Evolutionary conservation across 1,284 basidiomycete species (phyloP).

Genomic region (Cutaneotrichosporon sp.): DNA sequence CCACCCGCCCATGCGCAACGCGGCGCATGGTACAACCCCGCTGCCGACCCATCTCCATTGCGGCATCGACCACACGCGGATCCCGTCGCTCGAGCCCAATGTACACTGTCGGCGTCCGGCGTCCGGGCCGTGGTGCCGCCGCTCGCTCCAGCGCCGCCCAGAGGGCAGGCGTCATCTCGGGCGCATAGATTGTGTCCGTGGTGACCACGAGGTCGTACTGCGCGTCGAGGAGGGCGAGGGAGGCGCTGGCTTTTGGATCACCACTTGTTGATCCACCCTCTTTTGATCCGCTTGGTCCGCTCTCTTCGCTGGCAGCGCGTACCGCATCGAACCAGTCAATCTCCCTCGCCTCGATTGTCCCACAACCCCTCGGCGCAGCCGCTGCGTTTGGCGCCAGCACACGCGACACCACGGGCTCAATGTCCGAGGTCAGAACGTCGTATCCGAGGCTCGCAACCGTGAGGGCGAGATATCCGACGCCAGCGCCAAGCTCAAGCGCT

Average conservation of each 20-base stretch:
- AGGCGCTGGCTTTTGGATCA: slow-evolving; percentile 38
- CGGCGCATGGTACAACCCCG: slow-evolving; percentile 62
- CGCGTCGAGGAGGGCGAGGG: slow-evolving; percentile 5
- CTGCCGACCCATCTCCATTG: slow-evolving; percentile 58
- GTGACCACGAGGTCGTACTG: slow-evolving; percentile 71
- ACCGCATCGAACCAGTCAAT: slow-evolving; percentile 58
- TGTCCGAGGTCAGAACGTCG: slow-evolving; percentile 76
- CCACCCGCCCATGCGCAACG: slow-evolving; percentile 63
- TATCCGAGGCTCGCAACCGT: slow-evolving; percentile 69
- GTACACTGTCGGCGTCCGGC: slow-evolving; percentile 57
- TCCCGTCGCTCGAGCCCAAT: slow-evolving; percentile 77
- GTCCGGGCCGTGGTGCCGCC: not conserved
- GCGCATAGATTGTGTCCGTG: slow-evolving; percentile 77
- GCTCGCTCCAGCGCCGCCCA: slow-evolving; percentile 60
- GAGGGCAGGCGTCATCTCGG: slow-evolving; percentile 66
- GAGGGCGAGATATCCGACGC: slow-evolving; percentile 74
- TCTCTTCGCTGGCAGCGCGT: not conserved
- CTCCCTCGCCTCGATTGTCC: slow-evolving; percentile 60
- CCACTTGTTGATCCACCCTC: slow-evolving; percentile 25
- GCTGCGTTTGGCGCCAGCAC: slow-evolving; percentile 67
- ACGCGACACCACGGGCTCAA: slow-evolving; percentile 64
- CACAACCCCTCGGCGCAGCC: slow-evolving; percentile 40
- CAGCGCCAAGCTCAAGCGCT: slow-evolving; percentile 77
- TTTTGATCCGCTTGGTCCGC: not conserved
- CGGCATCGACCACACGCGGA: slow-evolving; percentile 62